Conservation (phyloP, 257 asterid genomes). For the Schizonepeta tenuifolia region DNA sequence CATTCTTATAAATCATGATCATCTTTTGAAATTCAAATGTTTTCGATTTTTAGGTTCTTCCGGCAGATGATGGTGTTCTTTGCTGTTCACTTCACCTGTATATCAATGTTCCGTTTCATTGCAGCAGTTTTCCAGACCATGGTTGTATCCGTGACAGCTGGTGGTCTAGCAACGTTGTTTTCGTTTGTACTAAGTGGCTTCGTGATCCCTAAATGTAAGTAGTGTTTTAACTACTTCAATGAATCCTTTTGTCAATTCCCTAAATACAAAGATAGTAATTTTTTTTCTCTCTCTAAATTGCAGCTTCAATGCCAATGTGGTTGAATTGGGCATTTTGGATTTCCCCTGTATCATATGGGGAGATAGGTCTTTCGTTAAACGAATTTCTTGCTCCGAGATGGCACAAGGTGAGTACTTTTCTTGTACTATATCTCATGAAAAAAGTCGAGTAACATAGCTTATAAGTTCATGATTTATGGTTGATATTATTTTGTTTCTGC, state of each 20-base stretch:
- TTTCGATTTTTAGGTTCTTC: conserved; percentile 52
- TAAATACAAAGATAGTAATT: background rate
- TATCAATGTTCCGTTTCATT: conserved; percentile 65
- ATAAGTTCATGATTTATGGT: too few species aligned
- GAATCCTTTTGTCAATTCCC: background rate
- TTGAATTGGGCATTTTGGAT: conserved; percentile 75
- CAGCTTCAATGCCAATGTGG: conserved; percentile 79
- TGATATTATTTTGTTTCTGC: too few species aligned
- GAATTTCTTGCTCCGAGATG: conserved; percentile 75
- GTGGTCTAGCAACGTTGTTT: conserved; percentile 46
- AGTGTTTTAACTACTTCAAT: background rate
- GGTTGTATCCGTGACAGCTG: conserved; percentile 54
- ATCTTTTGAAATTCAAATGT: too few species aligned
- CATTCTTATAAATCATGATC: too few species aligned
- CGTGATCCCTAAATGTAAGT: conserved; percentile 63
- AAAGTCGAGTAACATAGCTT: background rate
- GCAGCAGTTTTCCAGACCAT: conserved; percentile 57
- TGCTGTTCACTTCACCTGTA: conserved; percentile 57
- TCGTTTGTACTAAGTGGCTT: conserved; percentile 59
- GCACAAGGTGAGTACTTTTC: conserved; percentile 53
- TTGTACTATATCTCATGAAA: too few species aligned
- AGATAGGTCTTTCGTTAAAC: conserved; percentile 63
- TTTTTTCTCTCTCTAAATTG: conserved; percentile 11
- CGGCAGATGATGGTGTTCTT: conserved; percentile 52
- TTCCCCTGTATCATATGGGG: conserved; percentile 73